Evolutionary conservation across 2,329 filamentous ascomycete genomes (phyloP).

Genomic region (Hypoxylon sp.): DNA sequence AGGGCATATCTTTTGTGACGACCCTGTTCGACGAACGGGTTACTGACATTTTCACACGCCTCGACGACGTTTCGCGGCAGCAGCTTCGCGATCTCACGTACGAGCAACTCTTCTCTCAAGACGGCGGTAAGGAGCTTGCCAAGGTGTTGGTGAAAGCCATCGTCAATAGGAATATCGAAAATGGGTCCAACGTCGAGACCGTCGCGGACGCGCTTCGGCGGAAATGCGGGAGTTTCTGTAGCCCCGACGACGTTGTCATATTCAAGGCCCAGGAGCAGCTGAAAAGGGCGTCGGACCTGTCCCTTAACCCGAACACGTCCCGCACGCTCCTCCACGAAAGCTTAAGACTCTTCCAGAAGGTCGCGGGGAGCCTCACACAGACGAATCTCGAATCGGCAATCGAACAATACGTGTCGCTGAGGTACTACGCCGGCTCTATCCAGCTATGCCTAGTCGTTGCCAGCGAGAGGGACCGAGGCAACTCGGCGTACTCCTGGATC

Average conservation of each 20-base stretch:
- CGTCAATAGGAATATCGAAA: slow-evolving; percentile 96
- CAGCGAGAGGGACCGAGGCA: slow-evolving; percentile 84
- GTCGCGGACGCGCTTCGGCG: slow-evolving; percentile 93
- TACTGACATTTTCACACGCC: slow-evolving; percentile 80
- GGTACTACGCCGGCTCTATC: slow-evolving; percentile 94
- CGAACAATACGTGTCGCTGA: slow-evolving; percentile 78
- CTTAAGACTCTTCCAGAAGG: slow-evolving; percentile 84
- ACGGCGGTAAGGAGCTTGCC: slow-evolving; percentile 83
- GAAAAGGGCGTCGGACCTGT: slow-evolving; percentile 84
- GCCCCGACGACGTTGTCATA: slow-evolving; percentile 93
- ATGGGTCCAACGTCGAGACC: slow-evolving; percentile 95
- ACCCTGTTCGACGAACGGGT: slow-evolving; percentile 95
- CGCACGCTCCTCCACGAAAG: slow-evolving; percentile 88
- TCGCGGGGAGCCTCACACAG: slow-evolving; percentile 81
- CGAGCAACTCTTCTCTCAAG: slow-evolving; percentile 83
- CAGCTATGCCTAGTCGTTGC: slow-evolving; percentile 86
- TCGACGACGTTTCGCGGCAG: slow-evolving; percentile 74
- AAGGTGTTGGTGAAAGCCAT: slow-evolving; percentile 97
- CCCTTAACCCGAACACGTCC: slow-evolving; percentile 76
- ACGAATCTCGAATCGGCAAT: slow-evolving; percentile 82
- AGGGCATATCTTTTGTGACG: slow-evolving; percentile 94
- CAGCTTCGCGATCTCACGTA: slow-evolving; percentile 82
- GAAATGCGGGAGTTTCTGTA: slow-evolving; percentile 96
- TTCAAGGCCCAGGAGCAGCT: slow-evolving; percentile 98
- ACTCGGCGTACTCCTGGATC: slow-evolving; percentile 84